phyloP scores from a whole-genome alignment of 148 eudicot genomes.

The Rhododendron molle region DNA sequence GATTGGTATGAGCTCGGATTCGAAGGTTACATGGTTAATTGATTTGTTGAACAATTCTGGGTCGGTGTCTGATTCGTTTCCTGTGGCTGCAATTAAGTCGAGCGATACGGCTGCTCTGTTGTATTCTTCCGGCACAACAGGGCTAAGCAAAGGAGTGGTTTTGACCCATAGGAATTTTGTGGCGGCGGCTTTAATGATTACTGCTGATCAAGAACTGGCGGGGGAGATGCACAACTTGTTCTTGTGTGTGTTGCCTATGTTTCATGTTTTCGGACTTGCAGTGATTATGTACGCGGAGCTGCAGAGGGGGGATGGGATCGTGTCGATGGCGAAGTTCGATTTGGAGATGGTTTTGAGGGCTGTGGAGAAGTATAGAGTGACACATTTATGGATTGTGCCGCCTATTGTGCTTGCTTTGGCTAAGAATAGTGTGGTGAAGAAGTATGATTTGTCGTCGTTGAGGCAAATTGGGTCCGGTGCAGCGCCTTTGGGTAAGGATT shows the following conservation, averaged over 20 bases:
- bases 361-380: slow-evolving; percentile 51
- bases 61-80: slow-evolving; percentile 24
- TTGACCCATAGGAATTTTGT: slow-evolving; percentile 67
- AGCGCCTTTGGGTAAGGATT: slow-evolving; percentile 72
- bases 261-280: slow-evolving; percentile 68
- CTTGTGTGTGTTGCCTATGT: slow-evolving; percentile 70
- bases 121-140: slow-evolving; percentile 80
- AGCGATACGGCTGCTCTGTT: slow-evolving; percentile 54
- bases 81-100: slow-evolving; percentile 25
- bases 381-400: slow-evolving; percentile 74
- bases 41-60: slow-evolving; percentile 41
- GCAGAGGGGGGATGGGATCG: slow-evolving; percentile 58
- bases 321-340: slow-evolving; percentile 53
- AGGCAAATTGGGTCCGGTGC: slow-evolving; percentile 73
- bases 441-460: slow-evolving; percentile 63
- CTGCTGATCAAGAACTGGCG: slow-evolving; percentile 38
- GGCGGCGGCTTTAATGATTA: slow-evolving; percentile 43
- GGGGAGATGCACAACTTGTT: slow-evolving; percentile 52
- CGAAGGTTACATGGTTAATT: slow-evolving; percentile 25
- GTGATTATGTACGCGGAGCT: slow-evolving; percentile 51
- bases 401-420: slow-evolving; percentile 69
- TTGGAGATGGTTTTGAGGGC: slow-evolving; percentile 53
- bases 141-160: slow-evolving; percentile 64
- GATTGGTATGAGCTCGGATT: not conserved
- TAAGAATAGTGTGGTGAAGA: slow-evolving; percentile 47